These are phyloP conservation scores for Aspergillus uvarum DNA, from an alignment of 2,329 filamentous ascomycete genomes.

Conservation along the genomic window DNA sequence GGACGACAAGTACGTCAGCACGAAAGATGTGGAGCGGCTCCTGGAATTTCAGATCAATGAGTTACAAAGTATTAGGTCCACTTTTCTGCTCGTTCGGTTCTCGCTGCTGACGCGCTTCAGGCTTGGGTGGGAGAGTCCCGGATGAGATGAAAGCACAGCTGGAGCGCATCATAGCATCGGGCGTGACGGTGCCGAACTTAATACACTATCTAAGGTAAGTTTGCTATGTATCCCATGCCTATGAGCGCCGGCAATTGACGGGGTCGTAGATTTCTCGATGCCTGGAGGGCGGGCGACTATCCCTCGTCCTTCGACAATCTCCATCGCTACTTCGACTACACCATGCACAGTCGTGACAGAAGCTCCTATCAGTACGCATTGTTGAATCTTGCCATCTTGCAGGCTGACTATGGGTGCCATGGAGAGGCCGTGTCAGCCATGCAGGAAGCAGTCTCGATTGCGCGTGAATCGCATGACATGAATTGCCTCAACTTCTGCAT, in stretches of 20 bases:
- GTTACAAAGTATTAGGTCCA: slow-evolving; percentile 66
- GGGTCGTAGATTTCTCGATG: slow-evolving; percentile 72
- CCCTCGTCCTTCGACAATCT: slow-evolving; percentile 85
- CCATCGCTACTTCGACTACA: slow-evolving; percentile 96
- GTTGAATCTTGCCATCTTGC: slow-evolving; percentile 87
- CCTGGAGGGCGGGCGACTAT: slow-evolving; percentile 89
- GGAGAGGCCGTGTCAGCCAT: slow-evolving; percentile 89
- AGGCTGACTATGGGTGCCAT: slow-evolving; percentile 92
- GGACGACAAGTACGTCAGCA: slow-evolving; percentile 58
- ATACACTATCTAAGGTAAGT: slow-evolving; percentile 70
- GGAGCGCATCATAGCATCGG: slow-evolving; percentile 65
- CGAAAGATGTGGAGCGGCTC: slow-evolving; percentile 75
- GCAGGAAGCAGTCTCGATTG: slow-evolving; percentile 92
- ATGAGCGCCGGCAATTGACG: slow-evolving; percentile 14
- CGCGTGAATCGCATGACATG: slow-evolving; percentile 88
- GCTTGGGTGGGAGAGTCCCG: slow-evolving; percentile 75
- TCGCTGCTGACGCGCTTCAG: slow-evolving; percentile 42
- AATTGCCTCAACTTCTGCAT: slow-evolving; percentile 91
- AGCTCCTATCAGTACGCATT: slow-evolving; percentile 93
- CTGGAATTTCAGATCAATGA: slow-evolving; percentile 86
- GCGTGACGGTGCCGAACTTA: slow-evolving; percentile 67
- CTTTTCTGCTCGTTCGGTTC: background rate
- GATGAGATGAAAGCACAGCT: slow-evolving; percentile 71
- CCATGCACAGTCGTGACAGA: slow-evolving; percentile 79
- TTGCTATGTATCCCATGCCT: background rate